Evolutionary conservation across 2,329 filamentous ascomycete genomes (phyloP), one percentile per base, ranked within the genome.

Genomic region (Lasiodiplodia sp.): DNA sequence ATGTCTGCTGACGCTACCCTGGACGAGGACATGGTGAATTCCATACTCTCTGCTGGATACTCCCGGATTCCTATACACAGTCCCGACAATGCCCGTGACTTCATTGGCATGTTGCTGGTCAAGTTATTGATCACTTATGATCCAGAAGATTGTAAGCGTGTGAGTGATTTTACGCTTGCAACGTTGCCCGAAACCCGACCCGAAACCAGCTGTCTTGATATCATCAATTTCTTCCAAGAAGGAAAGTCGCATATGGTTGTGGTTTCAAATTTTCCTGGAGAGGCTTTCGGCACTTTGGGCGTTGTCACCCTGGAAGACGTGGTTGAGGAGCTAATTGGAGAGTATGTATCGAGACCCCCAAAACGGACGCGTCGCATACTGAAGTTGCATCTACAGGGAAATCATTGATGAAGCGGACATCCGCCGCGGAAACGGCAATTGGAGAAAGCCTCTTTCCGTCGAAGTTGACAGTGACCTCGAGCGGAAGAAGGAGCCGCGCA

Each of bases 111-210:
- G 95, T 88, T 99, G 6, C 84, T 99, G 12, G 96, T 99, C 79
- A 99, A 99, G 84, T 98, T 98, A 76, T 87, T 99, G 70, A 99
- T 99, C 76, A 98, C 96, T 0, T 99, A 99, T 78, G 96, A 99
- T 72, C 96, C 96, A 0, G 96, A 99, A 79, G 96, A 99, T 76
- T 88, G 87, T 76, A 92, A 92, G 75, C 89, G 89, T 23, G 96
- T 99, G 40, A 88, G 91, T 70, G 95, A 98, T 70, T 97, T 99
- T 77, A 90, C 94, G 7, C 85, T 99, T 64, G 96, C 96, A 14
- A 97, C 96, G 0, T 87, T 99, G 6, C 96, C 96, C 1, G 96
- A 99, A 79, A 99, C 96, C 0, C 88, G 93, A 11, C 93, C 96
- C 0, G 93, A 97, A 77, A 99, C 96, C 0, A 97, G 94, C 82